A percentile compares a stretch with the other conserved stretches of the same genome.
phyloP scores from a whole-genome alignment of 805 yeast genomes.

The Cyberlindnera lachancei region DNA sequence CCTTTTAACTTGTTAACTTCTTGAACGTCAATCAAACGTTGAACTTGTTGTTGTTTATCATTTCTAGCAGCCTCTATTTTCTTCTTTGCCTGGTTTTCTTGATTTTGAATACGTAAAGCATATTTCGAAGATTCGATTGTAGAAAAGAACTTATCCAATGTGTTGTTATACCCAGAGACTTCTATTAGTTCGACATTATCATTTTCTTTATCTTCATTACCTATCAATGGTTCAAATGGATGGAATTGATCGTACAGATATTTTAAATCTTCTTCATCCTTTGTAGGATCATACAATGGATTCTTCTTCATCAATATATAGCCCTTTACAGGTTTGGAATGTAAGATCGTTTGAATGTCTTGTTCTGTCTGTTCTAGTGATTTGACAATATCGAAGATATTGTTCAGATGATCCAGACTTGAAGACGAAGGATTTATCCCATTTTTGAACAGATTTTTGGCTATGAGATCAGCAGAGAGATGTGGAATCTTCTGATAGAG shows the following conservation, averaged over 20 bases:
- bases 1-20: conserved; percentile 61
- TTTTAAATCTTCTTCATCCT: conserved; percentile 36
- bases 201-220: conserved; percentile 25
- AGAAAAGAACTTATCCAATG: conserved; percentile 80
- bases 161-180: conserved; percentile 64
- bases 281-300: conserved; percentile 35
- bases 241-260: conserved; percentile 58
- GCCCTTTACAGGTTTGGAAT: conserved; percentile 39
- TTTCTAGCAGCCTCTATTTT: conserved; percentile 66
- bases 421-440: conserved; percentile 42
- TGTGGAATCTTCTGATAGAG: conserved; percentile 63
- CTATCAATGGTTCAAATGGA: conserved; percentile 52
- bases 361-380: conserved; percentile 42
- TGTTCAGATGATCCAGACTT: conserved; percentile 21
- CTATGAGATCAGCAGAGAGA: conserved; percentile 72
- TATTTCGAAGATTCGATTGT: conserved; percentile 76
- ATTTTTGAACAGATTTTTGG: conserved; percentile 40
- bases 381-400: conserved; percentile 27
- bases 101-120: conserved; percentile 66
- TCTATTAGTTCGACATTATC: conserved; percentile 38
- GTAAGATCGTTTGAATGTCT: conserved; percentile 32
- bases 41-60: conserved; percentile 67
- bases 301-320: conserved; percentile 58
- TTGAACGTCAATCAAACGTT: conserved; percentile 57
- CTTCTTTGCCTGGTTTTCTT: conserved; percentile 66